phyloP scores from a whole-genome alignment of 441 rosid species.

The Adansonia gregorii region DNA sequence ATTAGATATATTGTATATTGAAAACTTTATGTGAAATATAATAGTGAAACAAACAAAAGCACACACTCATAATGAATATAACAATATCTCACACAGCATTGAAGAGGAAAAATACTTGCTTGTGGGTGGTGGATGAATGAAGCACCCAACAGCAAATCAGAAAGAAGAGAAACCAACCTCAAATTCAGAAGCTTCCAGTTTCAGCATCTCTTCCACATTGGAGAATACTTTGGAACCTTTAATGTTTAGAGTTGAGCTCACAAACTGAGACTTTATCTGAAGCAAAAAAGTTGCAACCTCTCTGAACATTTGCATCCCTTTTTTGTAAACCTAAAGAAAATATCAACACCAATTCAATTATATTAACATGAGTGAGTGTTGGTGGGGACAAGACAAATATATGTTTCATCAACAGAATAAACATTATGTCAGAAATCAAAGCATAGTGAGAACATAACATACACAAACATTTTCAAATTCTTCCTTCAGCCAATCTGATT shows the following conservation, averaged over 20 bases:
- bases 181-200: slow-evolving; percentile 57
- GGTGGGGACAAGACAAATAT: not conserved
- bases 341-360: slow-evolving; percentile 18
- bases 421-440: slow-evolving; percentile 10
- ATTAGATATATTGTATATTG: not conserved
- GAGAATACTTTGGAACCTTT: slow-evolving; percentile 55
- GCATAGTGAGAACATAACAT: slow-evolving; percentile 31
- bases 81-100: not conserved
- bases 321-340: slow-evolving; percentile 54
- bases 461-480: slow-evolving; percentile 63
- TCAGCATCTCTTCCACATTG: slow-evolving; percentile 68
- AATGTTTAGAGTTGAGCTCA: slow-evolving; percentile 52
- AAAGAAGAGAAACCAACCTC: slow-evolving; percentile 58
- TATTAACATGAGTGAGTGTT: not conserved
- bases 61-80: not conserved
- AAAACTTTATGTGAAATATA: not conserved
- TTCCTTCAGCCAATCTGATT: slow-evolving; percentile 54
- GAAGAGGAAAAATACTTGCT: slow-evolving; percentile 5
- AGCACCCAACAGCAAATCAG: slow-evolving; percentile 11
- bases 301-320: slow-evolving; percentile 62
- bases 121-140: not conserved
- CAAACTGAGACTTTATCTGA: slow-evolving; percentile 51
- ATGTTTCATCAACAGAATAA: slow-evolving; percentile 2
- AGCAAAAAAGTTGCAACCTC: slow-evolving; percentile 60
- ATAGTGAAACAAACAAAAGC: slow-evolving; percentile 7